Percentiles rank a stretch among this genome's conserved stretches.
These are phyloP conservation scores for Erigeron canadensis DNA, from an alignment of 129 eudicot genomes.

Conservation along the genomic window DNA sequence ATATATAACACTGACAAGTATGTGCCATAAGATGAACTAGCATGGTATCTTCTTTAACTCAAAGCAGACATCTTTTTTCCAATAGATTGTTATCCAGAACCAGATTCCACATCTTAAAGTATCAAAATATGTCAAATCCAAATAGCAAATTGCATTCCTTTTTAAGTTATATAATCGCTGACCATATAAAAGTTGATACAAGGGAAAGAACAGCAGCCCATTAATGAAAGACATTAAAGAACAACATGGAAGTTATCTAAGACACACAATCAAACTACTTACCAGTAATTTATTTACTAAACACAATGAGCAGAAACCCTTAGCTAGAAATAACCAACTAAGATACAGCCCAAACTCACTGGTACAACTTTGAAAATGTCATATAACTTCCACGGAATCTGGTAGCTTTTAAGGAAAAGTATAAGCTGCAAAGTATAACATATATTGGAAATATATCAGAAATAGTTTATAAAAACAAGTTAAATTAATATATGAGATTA, in stretches of 20 bases:
- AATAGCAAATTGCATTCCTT: conserved; percentile 17
- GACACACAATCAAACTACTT: conserved; percentile 28
- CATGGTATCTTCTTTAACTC: conserved; percentile 36
- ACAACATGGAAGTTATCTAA: conserved; percentile 26
- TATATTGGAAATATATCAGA: conserved; percentile 3
- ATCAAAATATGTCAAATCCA: conserved; percentile 22
- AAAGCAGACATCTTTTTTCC: conserved; percentile 20
- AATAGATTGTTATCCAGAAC: conserved; percentile 32
- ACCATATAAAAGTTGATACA: conserved; percentile 31
- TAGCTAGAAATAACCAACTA: conserved; percentile 25
- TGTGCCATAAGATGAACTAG: conserved; percentile 26
- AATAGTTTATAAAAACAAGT: not conserved
- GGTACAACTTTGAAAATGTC: conserved; percentile 24
- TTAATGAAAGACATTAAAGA: conserved; percentile 22
- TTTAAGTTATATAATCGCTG: conserved; percentile 21
- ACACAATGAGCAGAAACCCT: conserved; percentile 32
- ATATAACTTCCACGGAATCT: conserved; percentile 23
- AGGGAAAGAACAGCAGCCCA: conserved; percentile 16
- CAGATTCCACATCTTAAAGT: conserved; percentile 34
- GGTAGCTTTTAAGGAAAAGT: conserved; percentile 38
- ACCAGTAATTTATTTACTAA: conserved; percentile 37
- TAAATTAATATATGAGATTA: not conserved
- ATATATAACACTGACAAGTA: conserved; percentile 24
- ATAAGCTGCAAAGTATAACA: conserved; percentile 54
- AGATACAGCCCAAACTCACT: conserved; percentile 28